These are phyloP conservation scores for Debaryomyces castellii DNA, from an alignment of 805 yeast species.

Conservation along the genomic window DNA sequence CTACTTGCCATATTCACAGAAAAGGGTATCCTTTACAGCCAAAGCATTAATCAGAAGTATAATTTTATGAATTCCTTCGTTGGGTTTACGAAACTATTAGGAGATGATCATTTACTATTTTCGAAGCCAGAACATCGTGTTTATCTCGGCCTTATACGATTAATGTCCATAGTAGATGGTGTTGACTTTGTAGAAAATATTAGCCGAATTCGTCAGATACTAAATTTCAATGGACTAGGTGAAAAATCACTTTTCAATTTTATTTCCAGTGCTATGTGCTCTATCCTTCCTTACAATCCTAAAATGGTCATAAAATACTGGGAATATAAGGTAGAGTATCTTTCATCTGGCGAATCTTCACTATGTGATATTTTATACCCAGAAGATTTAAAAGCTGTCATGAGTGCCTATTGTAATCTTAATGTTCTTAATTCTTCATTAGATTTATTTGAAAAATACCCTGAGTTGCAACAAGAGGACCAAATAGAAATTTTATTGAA, in stretches of 20 bases:
- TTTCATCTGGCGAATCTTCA: not conserved
- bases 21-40: constrained; percentile 17
- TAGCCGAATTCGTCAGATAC: constrained; percentile 3
- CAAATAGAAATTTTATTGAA: constrained; percentile 50
- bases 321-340: constrained; percentile 16
- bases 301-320: constrained; percentile 17
- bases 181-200: constrained; percentile 11
- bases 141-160: constrained; percentile 17
- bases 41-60: constrained; percentile 10
- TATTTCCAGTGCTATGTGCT: constrained; percentile 16
- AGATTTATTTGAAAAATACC: constrained; percentile 33
- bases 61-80: constrained; percentile 15
- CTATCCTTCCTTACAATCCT: constrained; percentile 12
- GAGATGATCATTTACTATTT: constrained; percentile 21
- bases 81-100: constrained; percentile 11
- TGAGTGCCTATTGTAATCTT: constrained; percentile 26
- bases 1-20: constrained; percentile 15
- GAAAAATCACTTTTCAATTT: constrained; percentile 11
- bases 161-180: constrained; percentile 14
- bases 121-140: constrained; percentile 12
- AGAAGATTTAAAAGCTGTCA: constrained; percentile 26
- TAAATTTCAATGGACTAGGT: not conserved
- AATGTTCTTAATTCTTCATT: constrained; percentile 20
- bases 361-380: constrained; percentile 5
- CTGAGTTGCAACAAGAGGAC: constrained; percentile 42